These are phyloP conservation scores for Musa acuminata DNA, from an alignment of 176 grass and related monocot genomes.

Conservation along the genomic window DNA sequence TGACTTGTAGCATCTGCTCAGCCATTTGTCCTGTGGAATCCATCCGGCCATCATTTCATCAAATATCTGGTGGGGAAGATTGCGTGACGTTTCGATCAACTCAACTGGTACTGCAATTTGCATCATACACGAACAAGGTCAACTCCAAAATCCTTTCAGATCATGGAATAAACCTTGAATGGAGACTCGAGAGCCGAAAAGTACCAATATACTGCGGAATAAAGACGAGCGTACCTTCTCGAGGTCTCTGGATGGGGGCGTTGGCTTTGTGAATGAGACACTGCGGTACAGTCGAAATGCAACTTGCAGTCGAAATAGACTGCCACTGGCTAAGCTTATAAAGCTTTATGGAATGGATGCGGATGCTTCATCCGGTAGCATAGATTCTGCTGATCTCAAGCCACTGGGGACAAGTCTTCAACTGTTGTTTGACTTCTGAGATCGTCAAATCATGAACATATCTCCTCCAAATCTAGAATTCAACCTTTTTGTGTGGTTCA, in stretches of 20 bases:
- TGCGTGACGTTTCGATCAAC: too few species aligned
- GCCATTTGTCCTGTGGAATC: background rate
- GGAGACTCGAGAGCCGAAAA: too few species aligned
- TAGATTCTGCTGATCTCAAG: background rate
- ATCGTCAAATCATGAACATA: background rate
- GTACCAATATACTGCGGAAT: too few species aligned
- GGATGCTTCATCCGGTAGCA: background rate
- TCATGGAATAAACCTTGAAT: too few species aligned
- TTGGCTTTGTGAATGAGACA: background rate
- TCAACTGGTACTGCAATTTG: too few species aligned
- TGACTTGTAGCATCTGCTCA: background rate
- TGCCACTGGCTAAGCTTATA: background rate
- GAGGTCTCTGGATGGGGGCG: too few species aligned
- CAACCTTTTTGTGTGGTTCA: background rate
- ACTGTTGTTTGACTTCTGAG: background rate
- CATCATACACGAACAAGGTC: too few species aligned
- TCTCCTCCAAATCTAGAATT: background rate
- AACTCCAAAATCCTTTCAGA: too few species aligned
- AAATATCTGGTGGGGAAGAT: background rate
- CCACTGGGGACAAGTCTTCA: background rate
- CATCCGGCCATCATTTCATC: background rate
- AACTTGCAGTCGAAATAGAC: background rate
- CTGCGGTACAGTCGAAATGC: background rate
- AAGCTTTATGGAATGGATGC: background rate
- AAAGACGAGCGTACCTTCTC: too few species aligned